Conservation (phyloP, 2,329 filamentous ascomycete species). For the Lasiodiplodia citricola region DNA sequence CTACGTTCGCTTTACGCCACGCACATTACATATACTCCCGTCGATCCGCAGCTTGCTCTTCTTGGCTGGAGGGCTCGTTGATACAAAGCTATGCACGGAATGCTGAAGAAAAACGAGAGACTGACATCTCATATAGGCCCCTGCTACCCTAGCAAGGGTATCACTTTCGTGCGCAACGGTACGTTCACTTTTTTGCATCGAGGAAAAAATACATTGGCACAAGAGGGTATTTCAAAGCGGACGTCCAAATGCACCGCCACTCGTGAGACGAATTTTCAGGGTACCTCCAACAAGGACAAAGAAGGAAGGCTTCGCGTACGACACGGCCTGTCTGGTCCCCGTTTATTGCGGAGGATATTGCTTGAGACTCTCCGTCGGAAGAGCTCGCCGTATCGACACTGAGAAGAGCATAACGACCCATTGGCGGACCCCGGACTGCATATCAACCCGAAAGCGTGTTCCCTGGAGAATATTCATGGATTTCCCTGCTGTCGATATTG, state of each 20-base stretch:
- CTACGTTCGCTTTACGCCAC: not conserved
- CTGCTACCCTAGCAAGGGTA: constrained; percentile 51
- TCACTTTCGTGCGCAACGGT: constrained; percentile 71
- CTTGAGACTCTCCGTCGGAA: not conserved
- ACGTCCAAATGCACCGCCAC: not conserved
- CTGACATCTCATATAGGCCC: constrained; percentile 48
- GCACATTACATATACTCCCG: not conserved
- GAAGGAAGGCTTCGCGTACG: not conserved
- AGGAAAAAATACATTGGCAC: not conserved
- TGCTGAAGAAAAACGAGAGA: not conserved
- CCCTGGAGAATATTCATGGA: not conserved
- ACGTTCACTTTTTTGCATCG: not conserved
- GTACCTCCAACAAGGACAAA: not conserved
- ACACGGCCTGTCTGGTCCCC: not conserved
- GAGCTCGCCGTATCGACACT: not conserved
- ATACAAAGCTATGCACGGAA: not conserved
- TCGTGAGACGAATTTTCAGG: not conserved
- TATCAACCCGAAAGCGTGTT: not conserved
- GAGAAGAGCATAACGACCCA: not conserved
- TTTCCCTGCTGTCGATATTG: not conserved
- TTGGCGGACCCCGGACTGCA: not conserved
- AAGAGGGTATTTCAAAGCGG: not conserved
- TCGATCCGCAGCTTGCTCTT: not conserved
- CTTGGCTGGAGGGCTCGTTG: not conserved
- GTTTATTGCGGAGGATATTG: not conserved